These are phyloP conservation scores for Trichoderma cornu-damae DNA, from an alignment of 2,329 filamentous ascomycete genomes.

Conservation along the genomic window DNA sequence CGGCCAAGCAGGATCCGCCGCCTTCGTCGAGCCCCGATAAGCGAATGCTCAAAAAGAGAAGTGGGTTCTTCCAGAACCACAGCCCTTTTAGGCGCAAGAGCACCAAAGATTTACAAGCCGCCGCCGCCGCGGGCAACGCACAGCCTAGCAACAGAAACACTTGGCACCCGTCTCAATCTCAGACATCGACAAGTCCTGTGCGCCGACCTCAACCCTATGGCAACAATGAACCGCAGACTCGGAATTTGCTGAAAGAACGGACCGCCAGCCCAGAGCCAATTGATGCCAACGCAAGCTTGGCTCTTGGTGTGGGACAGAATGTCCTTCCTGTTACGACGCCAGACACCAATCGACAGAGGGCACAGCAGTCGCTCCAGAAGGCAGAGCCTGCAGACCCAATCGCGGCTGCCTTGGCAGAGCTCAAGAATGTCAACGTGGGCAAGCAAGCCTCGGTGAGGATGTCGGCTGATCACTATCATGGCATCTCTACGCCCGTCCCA, in stretches of 20 bases:
- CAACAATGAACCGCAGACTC: conserved; percentile 31
- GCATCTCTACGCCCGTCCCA: conserved; percentile 77
- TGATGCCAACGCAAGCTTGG: conserved; percentile 86
- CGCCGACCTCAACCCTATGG: conserved; percentile 38
- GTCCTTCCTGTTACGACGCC: conserved; percentile 88
- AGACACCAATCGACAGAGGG: conserved; percentile 47
- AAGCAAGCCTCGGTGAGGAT: conserved; percentile 80
- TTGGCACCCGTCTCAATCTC: conserved; percentile 45
- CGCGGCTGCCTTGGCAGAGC: conserved; percentile 82
- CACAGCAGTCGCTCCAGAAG: conserved; percentile 32
- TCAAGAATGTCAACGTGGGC: conserved; percentile 71
- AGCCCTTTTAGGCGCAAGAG: conserved; percentile 92
- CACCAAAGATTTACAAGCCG: conserved; percentile 59
- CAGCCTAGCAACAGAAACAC: conserved; percentile 47
- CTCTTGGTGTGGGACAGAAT: conserved; percentile 91
- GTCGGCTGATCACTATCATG: conserved; percentile 92
- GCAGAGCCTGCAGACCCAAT: conserved; percentile 76
- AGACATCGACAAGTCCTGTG: conserved; percentile 29
- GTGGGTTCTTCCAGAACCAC: conserved; percentile 88
- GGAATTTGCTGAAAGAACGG: conserved; percentile 38
- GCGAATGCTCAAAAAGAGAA: conserved; percentile 63
- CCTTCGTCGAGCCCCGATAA: conserved; percentile 55
- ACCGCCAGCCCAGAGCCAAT: conserved; percentile 73
- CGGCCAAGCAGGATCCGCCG: conserved; percentile 57
- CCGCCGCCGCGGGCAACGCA: conserved; percentile 27